Evolutionary conservation across 306 rosid genomes (phyloP).

Genomic region (Pterocarpus santalinus): DNA sequence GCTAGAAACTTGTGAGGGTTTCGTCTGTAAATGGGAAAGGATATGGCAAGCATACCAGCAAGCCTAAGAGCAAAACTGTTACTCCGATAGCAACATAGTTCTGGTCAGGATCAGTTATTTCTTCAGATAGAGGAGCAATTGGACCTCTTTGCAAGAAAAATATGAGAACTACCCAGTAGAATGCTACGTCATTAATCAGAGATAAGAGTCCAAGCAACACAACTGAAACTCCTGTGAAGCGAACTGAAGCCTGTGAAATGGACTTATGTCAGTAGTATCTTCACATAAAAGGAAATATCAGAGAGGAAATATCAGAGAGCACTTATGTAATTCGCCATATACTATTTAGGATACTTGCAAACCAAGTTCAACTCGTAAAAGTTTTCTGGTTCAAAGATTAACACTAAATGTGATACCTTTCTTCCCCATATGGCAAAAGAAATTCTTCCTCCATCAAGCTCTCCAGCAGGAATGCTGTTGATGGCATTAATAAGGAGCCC

Average conservation of each 20-base stretch:
- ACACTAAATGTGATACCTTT: conserved; percentile 69
- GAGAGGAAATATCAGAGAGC: not conserved
- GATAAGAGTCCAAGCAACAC: conserved; percentile 84
- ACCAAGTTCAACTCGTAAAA: conserved; percentile 22
- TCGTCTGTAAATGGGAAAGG: conserved; percentile 91
- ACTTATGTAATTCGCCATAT: not conserved
- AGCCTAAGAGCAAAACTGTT: conserved; percentile 82
- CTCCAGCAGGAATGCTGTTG: conserved; percentile 98
- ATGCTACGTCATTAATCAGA: conserved; percentile 87
- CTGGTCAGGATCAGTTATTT: conserved; percentile 81
- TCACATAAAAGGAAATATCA: not conserved
- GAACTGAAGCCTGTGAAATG: conserved; percentile 76
- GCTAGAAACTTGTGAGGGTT: conserved; percentile 63
- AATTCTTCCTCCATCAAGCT: conserved; percentile 97
- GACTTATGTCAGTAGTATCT: conserved; percentile 38
- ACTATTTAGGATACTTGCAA: conserved; percentile 20
- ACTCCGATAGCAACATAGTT: conserved; percentile 86
- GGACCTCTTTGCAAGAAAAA: conserved; percentile 98
- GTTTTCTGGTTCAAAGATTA: conserved; percentile 19
- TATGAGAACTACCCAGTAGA: conserved; percentile 93
- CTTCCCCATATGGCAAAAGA: conserved; percentile 95
- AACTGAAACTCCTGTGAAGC: conserved; percentile 78
- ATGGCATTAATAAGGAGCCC: conserved; percentile 98
- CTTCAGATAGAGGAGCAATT: conserved; percentile 92
- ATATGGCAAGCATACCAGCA: conserved; percentile 94